A percentile compares a stretch with the other conserved stretches of the same genome.
phyloP scores from a whole-genome alignment of 768 basidiomycete species.

The Mycena amicta region DNA sequence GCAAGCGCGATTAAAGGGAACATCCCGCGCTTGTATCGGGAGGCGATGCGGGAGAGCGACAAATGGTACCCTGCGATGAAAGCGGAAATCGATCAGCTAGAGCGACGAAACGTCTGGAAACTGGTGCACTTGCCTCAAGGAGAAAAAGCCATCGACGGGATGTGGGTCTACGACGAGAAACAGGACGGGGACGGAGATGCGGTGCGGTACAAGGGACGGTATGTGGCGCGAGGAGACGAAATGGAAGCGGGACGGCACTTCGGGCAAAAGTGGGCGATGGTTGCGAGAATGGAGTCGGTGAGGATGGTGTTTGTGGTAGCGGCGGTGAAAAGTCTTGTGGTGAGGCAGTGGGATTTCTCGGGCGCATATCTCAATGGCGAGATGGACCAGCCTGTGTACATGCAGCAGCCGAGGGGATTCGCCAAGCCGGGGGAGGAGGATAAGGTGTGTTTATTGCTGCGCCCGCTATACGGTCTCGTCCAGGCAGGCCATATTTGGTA shows the following conservation, averaged over 20 bases:
- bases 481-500: slow-evolving; percentile 8
- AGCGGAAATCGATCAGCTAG: slow-evolving; percentile 11
- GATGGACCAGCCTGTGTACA: slow-evolving; percentile 7
- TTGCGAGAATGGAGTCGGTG: slow-evolving; percentile 15
- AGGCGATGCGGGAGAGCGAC: slow-evolving; percentile 11
- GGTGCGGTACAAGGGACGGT: slow-evolving; percentile 37
- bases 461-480: slow-evolving; percentile 5
- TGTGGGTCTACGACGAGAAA: slow-evolving; percentile 44
- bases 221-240: slow-evolving; percentile 40
- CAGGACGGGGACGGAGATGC: slow-evolving; percentile 33
- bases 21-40: background rate
- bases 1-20: background rate
- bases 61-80: slow-evolving; percentile 10
- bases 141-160: slow-evolving; percentile 23
- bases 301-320: slow-evolving; percentile 12
- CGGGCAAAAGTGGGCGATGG: slow-evolving; percentile 14
- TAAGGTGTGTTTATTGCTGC: slow-evolving; percentile 8
- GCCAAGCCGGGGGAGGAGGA: slow-evolving; percentile 14
- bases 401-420: slow-evolving; percentile 10
- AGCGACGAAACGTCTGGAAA: slow-evolving; percentile 4
- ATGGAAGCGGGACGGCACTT: slow-evolving; percentile 1
- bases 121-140: slow-evolving; percentile 8
- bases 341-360: slow-evolving; percentile 9
- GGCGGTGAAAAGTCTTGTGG: background rate
- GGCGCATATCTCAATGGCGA: slow-evolving; percentile 9